Percentiles rank a stretch among this genome's conserved stretches.
phyloP scores from a whole-genome alignment of 108 stramenopile species.

The Nitzschia palea region DNA sequence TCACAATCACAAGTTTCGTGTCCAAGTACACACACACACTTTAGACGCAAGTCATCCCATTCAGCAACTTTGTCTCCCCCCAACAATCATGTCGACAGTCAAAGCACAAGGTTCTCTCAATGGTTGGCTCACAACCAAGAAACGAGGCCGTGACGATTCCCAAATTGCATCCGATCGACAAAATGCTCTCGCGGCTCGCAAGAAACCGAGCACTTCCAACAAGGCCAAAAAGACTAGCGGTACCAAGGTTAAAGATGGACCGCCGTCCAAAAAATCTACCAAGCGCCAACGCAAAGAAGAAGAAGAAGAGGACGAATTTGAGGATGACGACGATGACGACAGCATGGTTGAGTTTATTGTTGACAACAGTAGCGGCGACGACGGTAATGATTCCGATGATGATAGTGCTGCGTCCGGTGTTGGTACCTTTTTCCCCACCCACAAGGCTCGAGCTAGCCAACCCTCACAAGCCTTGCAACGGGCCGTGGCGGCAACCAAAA shows the following conservation, averaged over 20 bases:
- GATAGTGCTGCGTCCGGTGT: too few relatives aligned
- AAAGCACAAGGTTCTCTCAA: too few relatives aligned
- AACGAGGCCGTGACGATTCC: conserved; percentile 58
- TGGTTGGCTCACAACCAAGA: conserved; percentile 66
- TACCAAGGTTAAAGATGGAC: background rate
- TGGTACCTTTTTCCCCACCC: too few relatives aligned
- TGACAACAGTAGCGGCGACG: conserved; percentile 16
- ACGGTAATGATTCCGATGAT: conserved; percentile 20
- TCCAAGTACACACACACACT: too few relatives aligned
- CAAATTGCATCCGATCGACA: conserved; percentile 36
- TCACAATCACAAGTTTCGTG: too few relatives aligned
- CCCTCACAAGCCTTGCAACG: too few relatives aligned
- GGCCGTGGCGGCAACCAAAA: too few relatives aligned
- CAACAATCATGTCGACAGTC: too few relatives aligned
- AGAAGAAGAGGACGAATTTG: conserved; percentile 34
- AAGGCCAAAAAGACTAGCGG: conserved; percentile 12
- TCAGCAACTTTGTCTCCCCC: too few relatives aligned
- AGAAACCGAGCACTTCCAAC: background rate
- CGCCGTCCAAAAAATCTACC: conserved; percentile 8
- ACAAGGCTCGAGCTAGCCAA: too few relatives aligned
- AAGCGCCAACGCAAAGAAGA: conserved; percentile 10
- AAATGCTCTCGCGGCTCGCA: conserved; percentile 24
- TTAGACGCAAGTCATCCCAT: too few relatives aligned
- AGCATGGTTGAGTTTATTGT: conserved; percentile 13
- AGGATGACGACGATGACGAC: conserved; percentile 48